phyloP scores from a whole-genome alignment of 768 basidiomycete species.

The Myochromella boudieri region DNA sequence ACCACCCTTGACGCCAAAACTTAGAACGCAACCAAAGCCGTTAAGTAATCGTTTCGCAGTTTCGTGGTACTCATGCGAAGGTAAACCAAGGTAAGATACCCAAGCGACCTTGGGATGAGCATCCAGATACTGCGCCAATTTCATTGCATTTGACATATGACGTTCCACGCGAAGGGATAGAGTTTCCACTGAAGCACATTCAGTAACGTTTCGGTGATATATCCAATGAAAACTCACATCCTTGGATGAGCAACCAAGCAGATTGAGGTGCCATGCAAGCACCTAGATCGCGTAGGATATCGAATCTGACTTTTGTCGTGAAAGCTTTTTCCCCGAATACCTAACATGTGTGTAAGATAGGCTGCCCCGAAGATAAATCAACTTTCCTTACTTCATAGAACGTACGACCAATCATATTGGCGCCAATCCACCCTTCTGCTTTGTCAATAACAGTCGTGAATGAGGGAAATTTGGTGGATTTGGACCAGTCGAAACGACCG shows the following conservation, averaged over 20 bases:
- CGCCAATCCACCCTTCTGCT: conserved; percentile 11
- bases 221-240: too few species aligned
- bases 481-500: too few species aligned
- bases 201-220: too few species aligned
- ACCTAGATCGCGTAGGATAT: conserved; percentile 57
- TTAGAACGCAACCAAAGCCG: conserved; percentile 60
- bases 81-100: conserved; percentile 65
- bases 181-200: too few species aligned
- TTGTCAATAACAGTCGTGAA: conserved; percentile 12
- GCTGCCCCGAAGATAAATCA: too few species aligned
- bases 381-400: conserved; percentile 17
- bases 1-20: conserved; percentile 59
- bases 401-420: conserved; percentile 11
- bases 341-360: too few species aligned
- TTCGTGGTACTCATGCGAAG: conserved; percentile 49
- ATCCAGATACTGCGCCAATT: conserved; percentile 41
- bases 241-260: conserved; percentile 59
- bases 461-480: conserved; percentile 45
- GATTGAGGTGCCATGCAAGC: conserved; percentile 53
- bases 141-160: conserved; percentile 59
- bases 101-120: conserved; percentile 56
- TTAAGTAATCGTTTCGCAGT: too few species aligned
- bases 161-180: too few species aligned
- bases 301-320: conserved; percentile 34
- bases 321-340: conserved; percentile 19